A percentile compares a stretch with the other conserved stretches of the same genome.
Evolutionary conservation across 2,329 filamentous ascomycete species (phyloP).

Genomic region (Claviceps sp.): DNA sequence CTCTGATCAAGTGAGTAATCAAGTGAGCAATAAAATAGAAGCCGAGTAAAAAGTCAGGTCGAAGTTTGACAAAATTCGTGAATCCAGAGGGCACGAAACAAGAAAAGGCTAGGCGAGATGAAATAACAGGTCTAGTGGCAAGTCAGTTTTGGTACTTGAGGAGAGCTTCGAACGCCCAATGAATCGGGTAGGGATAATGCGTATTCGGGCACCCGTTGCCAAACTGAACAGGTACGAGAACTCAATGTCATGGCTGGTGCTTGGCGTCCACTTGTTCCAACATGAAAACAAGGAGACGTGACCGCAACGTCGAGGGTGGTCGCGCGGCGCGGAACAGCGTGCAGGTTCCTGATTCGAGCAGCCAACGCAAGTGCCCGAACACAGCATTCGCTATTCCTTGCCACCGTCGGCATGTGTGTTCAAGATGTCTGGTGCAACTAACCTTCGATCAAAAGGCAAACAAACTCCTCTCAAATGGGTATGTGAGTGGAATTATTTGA

Average conservation of each 20-base stretch:
- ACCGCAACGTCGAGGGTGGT: not conserved
- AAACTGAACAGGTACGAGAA: not conserved
- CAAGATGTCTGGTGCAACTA: not conserved
- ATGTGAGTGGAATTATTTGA: slow-evolving; percentile 1
- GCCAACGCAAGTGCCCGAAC: not conserved
- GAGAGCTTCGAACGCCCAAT: too few relatives aligned
- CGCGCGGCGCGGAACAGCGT: not conserved
- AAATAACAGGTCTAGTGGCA: not conserved
- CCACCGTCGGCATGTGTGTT: not conserved
- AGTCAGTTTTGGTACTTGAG: not conserved
- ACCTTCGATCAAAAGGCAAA: not conserved
- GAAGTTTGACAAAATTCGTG: not conserved
- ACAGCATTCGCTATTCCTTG: too few relatives aligned
- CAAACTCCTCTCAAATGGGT: not conserved
- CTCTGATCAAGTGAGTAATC: not conserved
- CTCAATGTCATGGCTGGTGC: not conserved
- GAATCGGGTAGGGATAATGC: not conserved
- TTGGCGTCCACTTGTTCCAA: not conserved
- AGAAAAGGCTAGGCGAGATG: not conserved
- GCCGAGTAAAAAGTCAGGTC: not conserved
- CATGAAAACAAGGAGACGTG: not conserved
- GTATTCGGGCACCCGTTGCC: not conserved
- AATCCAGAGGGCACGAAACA: not conserved
- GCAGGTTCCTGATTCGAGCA: not conserved
- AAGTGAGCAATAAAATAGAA: not conserved